phyloP scores from a whole-genome alignment of 352 stramenopile species.

The Phytophthora fragariae region DNA sequence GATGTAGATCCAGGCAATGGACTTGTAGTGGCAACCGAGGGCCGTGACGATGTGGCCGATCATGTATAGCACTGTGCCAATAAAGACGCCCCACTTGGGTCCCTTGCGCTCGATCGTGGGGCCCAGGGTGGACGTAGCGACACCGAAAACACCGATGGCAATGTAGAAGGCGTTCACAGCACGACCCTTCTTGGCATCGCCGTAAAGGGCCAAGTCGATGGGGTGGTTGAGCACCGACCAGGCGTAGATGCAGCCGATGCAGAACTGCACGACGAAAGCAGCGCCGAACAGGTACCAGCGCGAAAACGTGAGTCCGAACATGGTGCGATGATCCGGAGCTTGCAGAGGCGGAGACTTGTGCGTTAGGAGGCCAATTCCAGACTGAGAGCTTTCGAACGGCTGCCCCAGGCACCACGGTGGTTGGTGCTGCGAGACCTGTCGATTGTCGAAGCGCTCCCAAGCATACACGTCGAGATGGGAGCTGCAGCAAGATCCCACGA shows the following conservation, averaged over 20 bases:
- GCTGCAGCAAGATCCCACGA: conserved; percentile 21
- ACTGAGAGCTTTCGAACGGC: conserved; percentile 19
- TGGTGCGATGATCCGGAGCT: conserved; percentile 7
- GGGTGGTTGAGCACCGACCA: conserved; percentile 82
- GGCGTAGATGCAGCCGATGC: conserved; percentile 75
- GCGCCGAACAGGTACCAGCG: conserved; percentile 73
- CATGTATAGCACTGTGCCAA: conserved; percentile 58
- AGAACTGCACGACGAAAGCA: conserved; percentile 70
- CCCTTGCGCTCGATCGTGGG: conserved; percentile 72
- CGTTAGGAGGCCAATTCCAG: conserved; percentile 32
- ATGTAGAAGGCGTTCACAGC: conserved; percentile 84
- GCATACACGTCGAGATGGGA: conserved; percentile 27
- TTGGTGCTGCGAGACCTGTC: conserved; percentile 24
- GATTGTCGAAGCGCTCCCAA: conserved; percentile 22
- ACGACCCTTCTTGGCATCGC: conserved; percentile 51
- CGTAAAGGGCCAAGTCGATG: conserved; percentile 63
- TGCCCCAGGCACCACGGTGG: conserved; percentile 1
- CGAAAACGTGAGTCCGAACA: conserved; percentile 38
- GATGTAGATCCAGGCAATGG: conserved; percentile 64
- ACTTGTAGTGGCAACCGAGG: conserved; percentile 61
- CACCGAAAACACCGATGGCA: conserved; percentile 64
- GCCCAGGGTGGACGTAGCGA: conserved; percentile 57
- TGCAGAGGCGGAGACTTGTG: conserved; percentile 18
- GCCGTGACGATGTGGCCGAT: conserved; percentile 64
- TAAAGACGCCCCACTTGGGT: conserved; percentile 46